Evolutionary conservation across 768 basidiomycete species (phyloP).

Genomic region (Pulveroboletus ravenelii): DNA sequence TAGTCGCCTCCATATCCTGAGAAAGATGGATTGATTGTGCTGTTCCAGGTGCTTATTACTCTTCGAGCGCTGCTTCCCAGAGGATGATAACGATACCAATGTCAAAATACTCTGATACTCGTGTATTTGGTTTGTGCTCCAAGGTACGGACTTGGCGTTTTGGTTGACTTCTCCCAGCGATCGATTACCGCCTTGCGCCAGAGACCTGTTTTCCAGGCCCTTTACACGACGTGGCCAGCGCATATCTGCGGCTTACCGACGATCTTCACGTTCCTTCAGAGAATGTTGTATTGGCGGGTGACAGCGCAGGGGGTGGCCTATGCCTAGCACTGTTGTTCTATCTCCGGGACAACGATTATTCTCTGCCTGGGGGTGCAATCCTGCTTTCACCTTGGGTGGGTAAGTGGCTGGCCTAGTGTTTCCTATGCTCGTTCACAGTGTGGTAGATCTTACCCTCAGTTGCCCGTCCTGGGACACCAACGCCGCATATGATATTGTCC

Average conservation of each 20-base stretch:
- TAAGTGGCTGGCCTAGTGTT: slow-evolving; percentile 36
- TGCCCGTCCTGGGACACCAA: slow-evolving; percentile 99
- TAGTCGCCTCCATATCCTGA: slow-evolving; percentile 19
- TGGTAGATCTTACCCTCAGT: slow-evolving; percentile 85
- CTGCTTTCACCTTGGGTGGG: slow-evolving; percentile 96
- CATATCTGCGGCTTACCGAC: slow-evolving; percentile 81
- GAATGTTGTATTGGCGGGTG: slow-evolving; percentile 85
- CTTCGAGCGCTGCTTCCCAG: slow-evolving; percentile 87
- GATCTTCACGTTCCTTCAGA: slow-evolving; percentile 88
- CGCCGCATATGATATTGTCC: slow-evolving; percentile 78
- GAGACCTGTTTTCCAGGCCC: slow-evolving; percentile 94
- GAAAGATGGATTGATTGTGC: slow-evolving; percentile 1
- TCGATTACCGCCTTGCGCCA: slow-evolving; percentile 95
- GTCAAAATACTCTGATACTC: slow-evolving; percentile 81
- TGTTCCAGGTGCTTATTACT: slow-evolving; percentile 79
- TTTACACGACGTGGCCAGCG: slow-evolving; percentile 76
- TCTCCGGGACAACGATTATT: slow-evolving; percentile 85
- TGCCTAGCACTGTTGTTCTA: slow-evolving; percentile 87
- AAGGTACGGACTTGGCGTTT: background rate
- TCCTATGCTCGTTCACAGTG: slow-evolving; percentile 7
- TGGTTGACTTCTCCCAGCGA: slow-evolving; percentile 40
- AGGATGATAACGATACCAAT: slow-evolving; percentile 86
- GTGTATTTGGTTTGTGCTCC: slow-evolving; percentile 67
- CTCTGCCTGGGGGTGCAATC: slow-evolving; percentile 79
- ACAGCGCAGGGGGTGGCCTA: slow-evolving; percentile 92